Base-by-base conservation (phyloP, 2,329 filamentous ascomycete species). In the Cordyceps javanica region DNA sequence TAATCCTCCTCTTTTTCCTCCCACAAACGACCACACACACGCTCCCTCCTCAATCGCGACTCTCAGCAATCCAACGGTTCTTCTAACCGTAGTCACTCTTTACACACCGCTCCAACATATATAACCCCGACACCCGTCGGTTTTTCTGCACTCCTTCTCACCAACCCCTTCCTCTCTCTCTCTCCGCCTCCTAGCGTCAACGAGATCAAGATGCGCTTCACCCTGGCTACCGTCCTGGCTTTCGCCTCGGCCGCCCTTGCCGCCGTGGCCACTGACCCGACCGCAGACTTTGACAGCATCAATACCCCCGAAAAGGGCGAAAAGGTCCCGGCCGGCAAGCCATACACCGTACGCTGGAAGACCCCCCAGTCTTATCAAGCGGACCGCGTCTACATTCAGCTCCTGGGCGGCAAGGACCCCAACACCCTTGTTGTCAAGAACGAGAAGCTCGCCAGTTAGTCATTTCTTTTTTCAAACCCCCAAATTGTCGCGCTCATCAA, bases 161-260 rank as follows among this genome's bases (percentile, higher is more conserved):
- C 23, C 19, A 32, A 19, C 26, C n/a, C 42, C 14, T 14, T 30
- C 25, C 25, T 4, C 26, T 5, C 36, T 28, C n/a, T n/a, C n/a
- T n/a, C n/a, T 3, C 8, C 6, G 19, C 21, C 28, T 42, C 16
- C 7, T 41, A 14, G 8, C 38, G 38, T 41, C n/a, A 19, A 19
- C 38, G 38, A n/a, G n/a, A n/a, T 67, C 77, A 83, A 78, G 60
- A 85, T 85, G 81, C 78, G 75, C 66, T 82, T 79, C 62, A 69
- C 77, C 64, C 68, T 74, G 65, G 71, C 77, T 60, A 71, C 81
- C 67, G 62, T 80, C 63, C 64, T 83, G 73, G 81, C 80, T 67
- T 73, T 80, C 62, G 75, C 75, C 65, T 73, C 74, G 71, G 69
- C 77, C 61, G 77, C 70, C 62, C n/a, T n/a, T n/a, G 62, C 82